Evolutionary conservation across 176 grass and related monocot genomes (phyloP), one percentile per base, ranked within the genome.

Genomic region (Rhynchospora pubera): DNA sequence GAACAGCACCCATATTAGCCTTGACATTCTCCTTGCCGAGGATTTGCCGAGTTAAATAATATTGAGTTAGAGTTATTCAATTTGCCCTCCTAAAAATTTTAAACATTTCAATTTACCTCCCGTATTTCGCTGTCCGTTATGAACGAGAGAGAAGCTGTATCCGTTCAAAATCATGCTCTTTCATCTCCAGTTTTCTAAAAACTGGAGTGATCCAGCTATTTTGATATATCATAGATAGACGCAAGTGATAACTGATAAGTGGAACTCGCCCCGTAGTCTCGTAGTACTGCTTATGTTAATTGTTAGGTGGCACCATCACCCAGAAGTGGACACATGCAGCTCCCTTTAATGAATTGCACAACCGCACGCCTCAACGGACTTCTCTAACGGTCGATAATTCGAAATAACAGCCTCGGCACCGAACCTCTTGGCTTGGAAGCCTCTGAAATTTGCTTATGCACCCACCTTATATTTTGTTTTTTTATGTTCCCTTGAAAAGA

Each of bases 331-430:
- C 2, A 42, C 16, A 0, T 73, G 13, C 23, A 16, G 68, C 23
- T 73, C 22, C 3, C 23, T 45, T 6, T 48, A 73, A 43, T 7
- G 24, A 39, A 73, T 34, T 58, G 68, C 7, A 14, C 7, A 19
- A 73, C 15, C 19, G 9, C 18, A 73, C 10, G 9, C 34, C 68
- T n/a, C 14, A 45, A 45, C 42, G 6, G 68, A 73, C 68, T 0
- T 2, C 6, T 73, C 68, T 44, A 73, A 73, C 68, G 68, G 68
- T 73, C 68, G 68, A 73, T 73, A 45, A 73, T 73, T 73, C 68
- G 45, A 73, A 73, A 45, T n/a, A 48, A 34, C 34, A 44, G 42
- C 4, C 45, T 73, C 30, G 68, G 23, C 9, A 50, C 68, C 68
- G 34, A 48, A 32, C 42, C 68, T 73, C n/a, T 8, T 39, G 26